Percentiles rank a stretch among this genome's conserved stretches.
Evolutionary conservation across 176 grass and related monocot species (phyloP).

Genomic region (Oryza nivara): DNA sequence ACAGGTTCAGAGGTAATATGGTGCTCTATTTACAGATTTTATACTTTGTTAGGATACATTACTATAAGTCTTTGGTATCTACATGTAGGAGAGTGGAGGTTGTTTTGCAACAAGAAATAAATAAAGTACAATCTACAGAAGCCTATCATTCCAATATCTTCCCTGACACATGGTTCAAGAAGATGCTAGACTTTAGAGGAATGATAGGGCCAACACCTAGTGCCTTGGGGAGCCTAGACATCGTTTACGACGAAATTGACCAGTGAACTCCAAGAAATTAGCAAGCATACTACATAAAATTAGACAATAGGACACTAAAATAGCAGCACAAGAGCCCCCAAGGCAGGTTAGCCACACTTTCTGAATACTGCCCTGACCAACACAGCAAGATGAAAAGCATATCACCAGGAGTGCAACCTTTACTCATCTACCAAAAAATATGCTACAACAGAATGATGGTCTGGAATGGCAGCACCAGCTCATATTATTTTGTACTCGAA

Average conservation of each 20-base stretch:
- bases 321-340: neutral
- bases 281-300: neutral
- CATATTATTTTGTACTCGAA: neutral
- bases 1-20: neutral
- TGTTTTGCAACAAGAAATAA: neutral
- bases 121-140: neutral
- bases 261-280: neutral
- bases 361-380: neutral
- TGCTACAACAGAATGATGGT: neutral
- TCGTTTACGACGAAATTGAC: neutral
- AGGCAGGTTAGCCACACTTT: neutral
- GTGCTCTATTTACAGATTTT: neutral
- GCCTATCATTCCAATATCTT: neutral
- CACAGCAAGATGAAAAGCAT: conserved; percentile 1
- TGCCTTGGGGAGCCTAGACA: neutral
- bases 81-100: neutral
- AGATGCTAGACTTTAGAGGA: neutral
- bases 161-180: neutral
- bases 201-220: neutral
- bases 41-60: neutral
- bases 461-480: neutral
- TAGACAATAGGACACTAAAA: neutral
- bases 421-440: conserved; percentile 11
- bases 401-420: neutral
- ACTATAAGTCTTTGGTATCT: neutral